These are phyloP conservation scores for Penicillium ucsense DNA, from an alignment of 495 filamentous ascomycete genomes.

Conservation along the genomic window DNA sequence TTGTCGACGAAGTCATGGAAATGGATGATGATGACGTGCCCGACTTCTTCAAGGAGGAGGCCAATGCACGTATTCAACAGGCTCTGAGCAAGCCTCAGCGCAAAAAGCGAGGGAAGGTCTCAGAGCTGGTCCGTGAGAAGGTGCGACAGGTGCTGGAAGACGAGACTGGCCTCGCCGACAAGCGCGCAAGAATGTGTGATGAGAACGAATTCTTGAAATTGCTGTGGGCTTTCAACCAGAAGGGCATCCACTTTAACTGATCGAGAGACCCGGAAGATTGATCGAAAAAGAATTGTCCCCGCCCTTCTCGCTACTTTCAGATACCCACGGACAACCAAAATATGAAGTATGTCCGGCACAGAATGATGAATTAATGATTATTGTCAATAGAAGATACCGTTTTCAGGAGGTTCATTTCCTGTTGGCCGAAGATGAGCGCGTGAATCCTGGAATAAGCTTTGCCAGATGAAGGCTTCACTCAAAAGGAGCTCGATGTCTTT, in stretches of 20 bases:
- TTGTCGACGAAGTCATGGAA: constrained; percentile 42
- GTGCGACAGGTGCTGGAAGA: constrained; percentile 71
- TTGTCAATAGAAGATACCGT: constrained; percentile 34
- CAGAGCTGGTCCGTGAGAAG: constrained; percentile 69
- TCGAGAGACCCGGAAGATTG: background rate
- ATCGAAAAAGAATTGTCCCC: too few relatives aligned
- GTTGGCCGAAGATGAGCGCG: constrained; percentile 65
- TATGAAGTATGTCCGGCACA: constrained; percentile 5
- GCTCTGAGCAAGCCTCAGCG: constrained; percentile 40
- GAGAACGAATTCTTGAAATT: constrained; percentile 80
- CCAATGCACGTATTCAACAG: constrained; percentile 32
- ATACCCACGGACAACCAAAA: constrained; percentile 3
- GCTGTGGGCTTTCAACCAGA: constrained; percentile 72
- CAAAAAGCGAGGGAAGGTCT: constrained; percentile 66
- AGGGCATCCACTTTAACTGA: constrained; percentile 89
- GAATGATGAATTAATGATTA: constrained; percentile 28
- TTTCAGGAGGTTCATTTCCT: constrained; percentile 29
- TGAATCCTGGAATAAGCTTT: constrained; percentile 81
- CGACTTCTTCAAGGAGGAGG: constrained; percentile 67
- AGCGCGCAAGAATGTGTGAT: constrained; percentile 74
- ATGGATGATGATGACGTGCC: constrained; percentile 55
- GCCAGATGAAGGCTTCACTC: constrained; percentile 95
- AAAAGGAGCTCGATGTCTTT: constrained; percentile 94
- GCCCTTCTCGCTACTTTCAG: background rate
- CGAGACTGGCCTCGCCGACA: constrained; percentile 66